phyloP scores from a whole-genome alignment of 2,329 filamentous ascomycete genomes.

The Aspergillus ibericus region DNA sequence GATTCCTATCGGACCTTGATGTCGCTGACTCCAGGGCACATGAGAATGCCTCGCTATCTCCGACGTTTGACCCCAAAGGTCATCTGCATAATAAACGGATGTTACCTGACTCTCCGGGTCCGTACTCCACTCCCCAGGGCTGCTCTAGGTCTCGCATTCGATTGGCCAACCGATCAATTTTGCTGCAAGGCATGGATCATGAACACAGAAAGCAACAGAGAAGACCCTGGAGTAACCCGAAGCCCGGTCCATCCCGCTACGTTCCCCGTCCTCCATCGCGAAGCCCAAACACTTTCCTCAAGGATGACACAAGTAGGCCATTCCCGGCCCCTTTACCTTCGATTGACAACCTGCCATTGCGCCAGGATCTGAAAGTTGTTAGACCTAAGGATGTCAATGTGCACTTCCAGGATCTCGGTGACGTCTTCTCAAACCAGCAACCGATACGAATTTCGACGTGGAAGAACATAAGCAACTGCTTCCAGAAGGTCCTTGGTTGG shows the following conservation, averaged over 20 bases:
- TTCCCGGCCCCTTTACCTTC: slow-evolving; percentile 18
- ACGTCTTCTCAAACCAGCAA: background rate
- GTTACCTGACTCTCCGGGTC: background rate
- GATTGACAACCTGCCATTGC: slow-evolving; percentile 15
- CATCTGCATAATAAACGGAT: background rate
- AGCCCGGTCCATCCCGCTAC: background rate
- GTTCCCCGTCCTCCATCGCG: slow-evolving; percentile 5
- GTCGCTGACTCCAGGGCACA: background rate
- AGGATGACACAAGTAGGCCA: slow-evolving; percentile 13
- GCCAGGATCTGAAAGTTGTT: background rate
- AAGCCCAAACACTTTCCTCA: background rate
- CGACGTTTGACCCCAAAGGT: background rate
- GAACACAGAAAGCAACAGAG: background rate
- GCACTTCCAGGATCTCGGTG: background rate
- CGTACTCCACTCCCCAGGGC: background rate
- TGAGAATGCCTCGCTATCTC: slow-evolving; percentile 1
- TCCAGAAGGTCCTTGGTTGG: background rate
- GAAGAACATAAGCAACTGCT: background rate
- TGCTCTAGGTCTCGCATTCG: background rate
- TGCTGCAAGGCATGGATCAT: background rate
- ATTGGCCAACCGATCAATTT: background rate
- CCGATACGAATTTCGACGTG: background rate
- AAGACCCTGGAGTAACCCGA: slow-evolving; percentile 3
- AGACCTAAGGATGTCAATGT: background rate
- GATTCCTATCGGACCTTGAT: slow-evolving; percentile 9